A percentile compares a stretch with the other conserved stretches of the same genome.
These are phyloP conservation scores for Suhomyces bokatorum DNA, from an alignment of 1,139 yeast species.

Conservation along the genomic window DNA sequence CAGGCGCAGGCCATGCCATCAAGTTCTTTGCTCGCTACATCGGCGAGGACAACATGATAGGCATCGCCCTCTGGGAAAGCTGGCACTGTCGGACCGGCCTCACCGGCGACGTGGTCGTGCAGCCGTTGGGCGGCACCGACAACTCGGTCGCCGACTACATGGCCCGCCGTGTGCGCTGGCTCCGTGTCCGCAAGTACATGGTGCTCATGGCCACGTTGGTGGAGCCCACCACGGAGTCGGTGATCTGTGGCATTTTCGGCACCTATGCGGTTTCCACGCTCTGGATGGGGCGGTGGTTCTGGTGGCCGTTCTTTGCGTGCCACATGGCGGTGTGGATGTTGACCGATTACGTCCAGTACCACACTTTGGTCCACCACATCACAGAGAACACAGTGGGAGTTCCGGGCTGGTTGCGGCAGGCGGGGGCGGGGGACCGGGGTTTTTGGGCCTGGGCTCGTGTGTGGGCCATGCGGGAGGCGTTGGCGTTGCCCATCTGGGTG, in stretches of 20 bases:
- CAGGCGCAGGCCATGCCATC: conserved; percentile 54
- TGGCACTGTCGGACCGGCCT: conserved; percentile 72
- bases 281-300: conserved; percentile 36
- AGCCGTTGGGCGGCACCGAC: conserved; percentile 62
- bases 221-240: conserved; percentile 84
- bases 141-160: conserved; percentile 55
- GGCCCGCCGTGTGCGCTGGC: conserved; percentile 76
- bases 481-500: conserved; percentile 86
- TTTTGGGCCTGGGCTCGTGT: conserved; percentile 30
- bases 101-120: conserved; percentile 77
- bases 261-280: conserved; percentile 56
- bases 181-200: conserved; percentile 87
- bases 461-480: conserved; percentile 69
- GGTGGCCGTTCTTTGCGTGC: conserved; percentile 38
- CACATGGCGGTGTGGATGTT: conserved; percentile 66
- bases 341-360: conserved; percentile 63
- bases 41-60: conserved; percentile 94
- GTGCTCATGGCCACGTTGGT: conserved; percentile 79
- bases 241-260: conserved; percentile 69
- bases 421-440: conserved; percentile 16
- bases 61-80: conserved; percentile 76
- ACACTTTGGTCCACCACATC: conserved; percentile 39
- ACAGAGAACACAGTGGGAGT: conserved; percentile 6
- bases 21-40: conserved; percentile 76
- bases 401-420: conserved; percentile 11